Evolutionary conservation across 2,329 filamentous ascomycete species (phyloP).

Genomic region (Fonsecaea pugnacius): DNA sequence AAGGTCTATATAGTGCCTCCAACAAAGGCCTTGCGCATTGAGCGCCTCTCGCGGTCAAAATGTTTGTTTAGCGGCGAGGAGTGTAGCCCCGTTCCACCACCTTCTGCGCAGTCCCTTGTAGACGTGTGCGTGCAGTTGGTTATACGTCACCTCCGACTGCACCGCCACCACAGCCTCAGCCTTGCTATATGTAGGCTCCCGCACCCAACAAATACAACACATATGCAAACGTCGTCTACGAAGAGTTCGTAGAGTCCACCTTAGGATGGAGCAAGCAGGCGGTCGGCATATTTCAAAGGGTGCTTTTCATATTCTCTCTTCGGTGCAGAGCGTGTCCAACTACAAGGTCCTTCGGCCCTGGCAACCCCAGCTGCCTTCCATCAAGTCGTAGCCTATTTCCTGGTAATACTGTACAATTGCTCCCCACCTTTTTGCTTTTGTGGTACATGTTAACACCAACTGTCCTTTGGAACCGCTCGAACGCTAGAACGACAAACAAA

Average conservation of each 20-base stretch:
- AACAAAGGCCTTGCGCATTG: neutral
- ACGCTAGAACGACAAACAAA: constrained; percentile 21
- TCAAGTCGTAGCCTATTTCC: constrained; percentile 3
- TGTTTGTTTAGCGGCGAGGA: neutral
- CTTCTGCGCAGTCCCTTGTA: neutral
- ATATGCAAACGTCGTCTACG: neutral
- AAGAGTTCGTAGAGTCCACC: neutral
- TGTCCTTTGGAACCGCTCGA: constrained; percentile 19
- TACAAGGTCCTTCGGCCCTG: constrained; percentile 16
- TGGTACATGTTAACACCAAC: constrained; percentile 19
- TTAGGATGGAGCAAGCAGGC: neutral
- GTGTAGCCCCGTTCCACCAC: neutral
- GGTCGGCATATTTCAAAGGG: neutral
- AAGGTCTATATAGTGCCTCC: neutral
- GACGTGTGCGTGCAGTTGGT: neutral
- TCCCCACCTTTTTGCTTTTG: constrained; percentile 9
- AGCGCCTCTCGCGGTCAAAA: constrained; percentile 9
- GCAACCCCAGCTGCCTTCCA: neutral
- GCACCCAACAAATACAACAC: neutral
- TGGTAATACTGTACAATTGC: constrained; percentile 16
- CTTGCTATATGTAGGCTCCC: neutral
- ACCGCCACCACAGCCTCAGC: neutral
- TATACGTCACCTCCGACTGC: neutral
- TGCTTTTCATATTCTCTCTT: constrained; percentile 11
- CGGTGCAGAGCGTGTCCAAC: constrained; percentile 12